Evolutionary conservation across 176 grass and related monocot genomes (phyloP).

Genomic region (Bromus sterilis): DNA sequence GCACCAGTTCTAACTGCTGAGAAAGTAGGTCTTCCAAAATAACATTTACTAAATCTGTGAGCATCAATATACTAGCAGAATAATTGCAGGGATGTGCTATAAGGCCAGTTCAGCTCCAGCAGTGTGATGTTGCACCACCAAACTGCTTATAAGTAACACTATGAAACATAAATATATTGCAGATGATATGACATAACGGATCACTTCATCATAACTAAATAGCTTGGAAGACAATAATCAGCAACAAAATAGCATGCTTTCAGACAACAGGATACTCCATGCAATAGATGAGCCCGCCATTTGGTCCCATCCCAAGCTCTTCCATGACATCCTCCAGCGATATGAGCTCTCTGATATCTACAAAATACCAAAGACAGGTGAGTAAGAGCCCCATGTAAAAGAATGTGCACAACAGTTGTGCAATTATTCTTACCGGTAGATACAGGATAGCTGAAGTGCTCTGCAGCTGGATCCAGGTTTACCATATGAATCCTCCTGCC

Average conservation of each 20-base stretch:
- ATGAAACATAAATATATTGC: background rate
- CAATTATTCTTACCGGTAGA: constrained; percentile 37
- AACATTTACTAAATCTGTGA: background rate
- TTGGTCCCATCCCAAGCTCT: constrained; percentile 79
- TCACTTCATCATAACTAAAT: background rate
- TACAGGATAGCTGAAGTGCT: constrained; percentile 80
- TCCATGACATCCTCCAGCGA: constrained; percentile 98
- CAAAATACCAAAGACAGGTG: background rate
- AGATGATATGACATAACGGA: background rate
- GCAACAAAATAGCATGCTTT: background rate
- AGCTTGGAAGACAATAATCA: background rate
- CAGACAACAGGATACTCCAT: constrained; percentile 88
- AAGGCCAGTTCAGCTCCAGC: background rate
- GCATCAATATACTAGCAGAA: background rate
- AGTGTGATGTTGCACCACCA: background rate
- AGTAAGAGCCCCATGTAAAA: background rate
- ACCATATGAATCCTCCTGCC: constrained; percentile 77
- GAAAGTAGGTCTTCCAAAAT: background rate
- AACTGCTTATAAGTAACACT: background rate
- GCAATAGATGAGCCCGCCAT: constrained; percentile 84
- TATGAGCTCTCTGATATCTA: constrained; percentile 93
- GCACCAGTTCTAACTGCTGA: background rate
- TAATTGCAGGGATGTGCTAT: background rate
- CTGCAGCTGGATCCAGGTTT: constrained; percentile 90
- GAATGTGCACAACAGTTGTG: background rate